Conservation (phyloP, 352 stramenopile species). For the Globisporangium takayamanum region DNA sequence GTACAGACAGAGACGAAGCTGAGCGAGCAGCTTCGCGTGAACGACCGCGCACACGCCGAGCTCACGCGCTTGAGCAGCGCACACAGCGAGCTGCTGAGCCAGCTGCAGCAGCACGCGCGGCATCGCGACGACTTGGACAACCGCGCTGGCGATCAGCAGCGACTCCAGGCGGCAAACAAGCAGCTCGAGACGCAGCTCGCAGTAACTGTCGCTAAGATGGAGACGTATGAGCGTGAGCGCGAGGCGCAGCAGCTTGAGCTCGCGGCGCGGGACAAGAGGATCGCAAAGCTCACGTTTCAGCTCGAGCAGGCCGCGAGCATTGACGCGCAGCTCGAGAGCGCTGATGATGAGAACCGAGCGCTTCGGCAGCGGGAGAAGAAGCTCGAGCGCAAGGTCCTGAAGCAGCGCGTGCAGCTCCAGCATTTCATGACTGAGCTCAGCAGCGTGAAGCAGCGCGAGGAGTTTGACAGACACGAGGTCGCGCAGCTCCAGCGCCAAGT, state of each 20-base stretch:
- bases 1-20: slow-evolving; percentile 3
- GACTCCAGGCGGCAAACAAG: slow-evolving; percentile 2
- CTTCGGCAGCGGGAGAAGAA: slow-evolving; percentile 10
- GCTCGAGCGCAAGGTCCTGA: slow-evolving; percentile 26
- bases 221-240: not conserved
- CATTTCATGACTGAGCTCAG: slow-evolving; percentile 16
- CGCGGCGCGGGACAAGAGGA: slow-evolving; percentile 2
- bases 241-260: slow-evolving; percentile 4
- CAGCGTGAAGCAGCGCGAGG: slow-evolving; percentile 12
- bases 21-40: not conserved
- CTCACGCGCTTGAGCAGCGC: not conserved
- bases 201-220: not conserved
- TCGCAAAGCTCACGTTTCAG: slow-evolving; percentile 7
- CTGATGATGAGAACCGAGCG: slow-evolving; percentile 13
- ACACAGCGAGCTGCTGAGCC: slow-evolving; percentile 2
- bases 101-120: slow-evolving; percentile 7
- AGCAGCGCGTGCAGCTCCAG: slow-evolving; percentile 24
- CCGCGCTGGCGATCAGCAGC: slow-evolving; percentile 3
- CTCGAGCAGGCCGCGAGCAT: slow-evolving; percentile 17
- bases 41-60: slow-evolving; percentile 1
- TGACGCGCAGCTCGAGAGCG: slow-evolving; percentile 15
- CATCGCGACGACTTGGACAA: not conserved
- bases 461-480: slow-evolving; percentile 20
- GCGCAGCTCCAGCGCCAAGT: slow-evolving; percentile 24
- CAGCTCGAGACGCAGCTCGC: slow-evolving; percentile 4